These are phyloP conservation scores for Kwoniella europaea DNA, from an alignment of 768 basidiomycete genomes.

Conservation along the genomic window DNA sequence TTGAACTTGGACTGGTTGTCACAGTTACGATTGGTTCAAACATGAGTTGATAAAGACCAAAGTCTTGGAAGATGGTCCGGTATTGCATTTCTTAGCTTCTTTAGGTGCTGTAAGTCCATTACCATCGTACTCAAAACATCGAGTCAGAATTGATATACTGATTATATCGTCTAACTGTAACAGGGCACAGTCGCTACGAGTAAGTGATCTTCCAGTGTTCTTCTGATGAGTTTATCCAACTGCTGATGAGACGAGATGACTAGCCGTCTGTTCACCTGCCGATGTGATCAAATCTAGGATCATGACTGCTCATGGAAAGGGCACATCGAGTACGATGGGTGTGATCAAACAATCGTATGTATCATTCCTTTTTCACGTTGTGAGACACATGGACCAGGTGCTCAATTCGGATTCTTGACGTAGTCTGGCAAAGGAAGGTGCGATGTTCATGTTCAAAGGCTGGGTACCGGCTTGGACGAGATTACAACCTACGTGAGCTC, in stretches of 20 bases:
- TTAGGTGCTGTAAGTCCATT: slow-evolving; percentile 73
- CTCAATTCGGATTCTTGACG: neutral
- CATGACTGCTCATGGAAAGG: slow-evolving; percentile 52
- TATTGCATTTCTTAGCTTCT: slow-evolving; percentile 81
- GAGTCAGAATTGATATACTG: neutral
- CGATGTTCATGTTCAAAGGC: slow-evolving; percentile 54
- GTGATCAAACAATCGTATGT: slow-evolving; percentile 47
- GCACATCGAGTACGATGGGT: slow-evolving; percentile 34
- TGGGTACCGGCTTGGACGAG: slow-evolving; percentile 55
- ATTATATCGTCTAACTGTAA: neutral
- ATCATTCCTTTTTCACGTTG: neutral
- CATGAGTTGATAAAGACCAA: slow-evolving; percentile 72
- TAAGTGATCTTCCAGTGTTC: slow-evolving; percentile 16
- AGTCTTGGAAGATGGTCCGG: slow-evolving; percentile 80
- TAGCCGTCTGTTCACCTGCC: slow-evolving; percentile 52
- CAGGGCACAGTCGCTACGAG: slow-evolving; percentile 51
- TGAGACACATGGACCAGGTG: neutral
- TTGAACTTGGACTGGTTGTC: neutral
- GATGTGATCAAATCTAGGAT: slow-evolving; percentile 53
- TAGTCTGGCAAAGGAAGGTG: slow-evolving; percentile 47
- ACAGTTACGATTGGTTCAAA: slow-evolving; percentile 90
- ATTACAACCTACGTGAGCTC: slow-evolving; percentile 48
- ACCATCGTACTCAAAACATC: neutral
- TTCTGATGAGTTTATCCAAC: neutral
- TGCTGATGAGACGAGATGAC: slow-evolving; percentile 10